Conservation (phyloP, 208 protist species). For the Novymonas esmeraldas region DNA sequence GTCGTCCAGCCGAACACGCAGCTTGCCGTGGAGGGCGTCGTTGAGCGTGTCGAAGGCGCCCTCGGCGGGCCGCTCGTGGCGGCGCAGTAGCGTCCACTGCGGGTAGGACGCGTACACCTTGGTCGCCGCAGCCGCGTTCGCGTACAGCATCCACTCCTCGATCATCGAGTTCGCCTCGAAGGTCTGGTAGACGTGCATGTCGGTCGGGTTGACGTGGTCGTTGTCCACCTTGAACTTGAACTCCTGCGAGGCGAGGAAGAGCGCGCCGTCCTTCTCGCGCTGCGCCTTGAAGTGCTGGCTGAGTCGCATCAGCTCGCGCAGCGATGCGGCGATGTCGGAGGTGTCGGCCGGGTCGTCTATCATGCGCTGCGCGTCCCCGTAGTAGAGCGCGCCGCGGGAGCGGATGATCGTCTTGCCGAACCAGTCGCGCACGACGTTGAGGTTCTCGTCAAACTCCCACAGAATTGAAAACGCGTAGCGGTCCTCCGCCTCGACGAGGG, state of each 20-base stretch:
- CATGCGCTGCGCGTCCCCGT: conserved; percentile 94
- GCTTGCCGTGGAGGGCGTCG: conserved; percentile 65
- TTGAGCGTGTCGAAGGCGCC: conserved; percentile 88
- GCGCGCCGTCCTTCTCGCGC: conserved; percentile 82
- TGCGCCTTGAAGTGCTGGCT: conserved; percentile 83
- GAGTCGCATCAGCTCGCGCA: conserved; percentile 81
- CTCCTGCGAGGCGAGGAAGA: conserved; percentile 90
- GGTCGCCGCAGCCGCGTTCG: conserved; percentile 92
- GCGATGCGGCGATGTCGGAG: conserved; percentile 68
- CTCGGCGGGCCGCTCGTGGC: conserved; percentile 88
- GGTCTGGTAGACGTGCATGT: conserved; percentile 91
- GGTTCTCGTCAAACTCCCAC: conserved; percentile 92
- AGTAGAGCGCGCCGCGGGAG: conserved; percentile 92
- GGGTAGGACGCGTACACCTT: conserved; percentile 84
- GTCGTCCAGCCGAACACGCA: conserved; percentile 76
- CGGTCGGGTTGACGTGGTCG: conserved; percentile 85
- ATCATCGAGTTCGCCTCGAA: conserved; percentile 96
- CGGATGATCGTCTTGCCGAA: conserved; percentile 95
- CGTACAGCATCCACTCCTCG: conserved; percentile 98
- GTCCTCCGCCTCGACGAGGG: conserved; percentile 89
- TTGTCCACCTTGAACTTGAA: conserved; percentile 93
- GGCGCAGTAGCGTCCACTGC: conserved; percentile 85
- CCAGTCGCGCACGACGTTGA: conserved; percentile 86
- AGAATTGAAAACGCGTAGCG: conserved; percentile 95
- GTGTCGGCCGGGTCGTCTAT: conserved; percentile 83